Conservation (phyloP, 305 asterid species). For the Andrographis paniculata region DNA sequence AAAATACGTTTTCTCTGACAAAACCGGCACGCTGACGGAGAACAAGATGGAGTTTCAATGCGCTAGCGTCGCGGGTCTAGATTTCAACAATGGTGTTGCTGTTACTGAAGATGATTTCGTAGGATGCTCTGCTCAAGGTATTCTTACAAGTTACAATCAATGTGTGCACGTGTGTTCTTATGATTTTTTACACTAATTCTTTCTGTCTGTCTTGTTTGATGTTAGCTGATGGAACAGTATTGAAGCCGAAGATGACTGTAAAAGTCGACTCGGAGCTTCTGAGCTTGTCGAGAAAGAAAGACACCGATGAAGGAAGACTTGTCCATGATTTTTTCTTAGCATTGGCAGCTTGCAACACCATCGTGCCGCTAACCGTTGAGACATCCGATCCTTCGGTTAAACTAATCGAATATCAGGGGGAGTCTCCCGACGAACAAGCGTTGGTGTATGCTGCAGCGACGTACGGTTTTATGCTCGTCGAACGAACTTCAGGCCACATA, state of each 20-base stretch:
- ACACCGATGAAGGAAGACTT: constrained; percentile 47
- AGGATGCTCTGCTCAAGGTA: constrained; percentile 61
- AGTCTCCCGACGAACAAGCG: constrained; percentile 99
- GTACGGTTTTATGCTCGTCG: constrained; percentile 90
- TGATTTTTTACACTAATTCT: constrained; percentile 12
- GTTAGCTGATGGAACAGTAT: constrained; percentile 53
- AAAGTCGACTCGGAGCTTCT: constrained; percentile 69
- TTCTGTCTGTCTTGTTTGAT: constrained; percentile 20
- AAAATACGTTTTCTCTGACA: constrained; percentile 89
- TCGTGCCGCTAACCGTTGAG: constrained; percentile 72
- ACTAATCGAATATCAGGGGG: constrained; percentile 91
- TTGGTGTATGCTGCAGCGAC: constrained; percentile 94
- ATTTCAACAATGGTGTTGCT: constrained; percentile 38
- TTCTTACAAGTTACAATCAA: constrained; percentile 25
- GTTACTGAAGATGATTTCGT: constrained; percentile 33
- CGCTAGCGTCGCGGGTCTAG: constrained; percentile 85
- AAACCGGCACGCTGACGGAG: constrained; percentile 96
- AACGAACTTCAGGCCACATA: constrained; percentile 92
- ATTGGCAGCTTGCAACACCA: constrained; percentile 96
- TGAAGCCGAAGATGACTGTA: constrained; percentile 78
- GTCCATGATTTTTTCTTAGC: constrained; percentile 73
- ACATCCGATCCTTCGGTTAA: constrained; percentile 74
- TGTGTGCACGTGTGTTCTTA: constrained; percentile 32
- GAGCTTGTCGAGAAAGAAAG: constrained; percentile 35
- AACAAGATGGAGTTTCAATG: constrained; percentile 99